Evolutionary conservation across 257 asterid genomes (phyloP).

Genomic region (Plantago elongata): DNA sequence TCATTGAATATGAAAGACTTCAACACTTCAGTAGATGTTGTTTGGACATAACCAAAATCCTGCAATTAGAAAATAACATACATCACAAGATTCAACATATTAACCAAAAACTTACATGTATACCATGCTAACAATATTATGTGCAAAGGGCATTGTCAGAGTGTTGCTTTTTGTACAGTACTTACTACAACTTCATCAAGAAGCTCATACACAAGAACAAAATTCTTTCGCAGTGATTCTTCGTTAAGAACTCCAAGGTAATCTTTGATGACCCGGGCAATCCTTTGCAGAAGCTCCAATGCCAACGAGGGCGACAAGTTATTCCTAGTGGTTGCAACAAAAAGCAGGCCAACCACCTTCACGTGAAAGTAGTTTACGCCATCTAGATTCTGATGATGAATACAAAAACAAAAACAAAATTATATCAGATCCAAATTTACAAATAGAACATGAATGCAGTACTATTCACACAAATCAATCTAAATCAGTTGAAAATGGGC

Average conservation of each 20-base stretch:
- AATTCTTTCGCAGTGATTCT: conserved; percentile 87
- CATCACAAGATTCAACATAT: background rate
- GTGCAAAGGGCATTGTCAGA: conserved; percentile 12
- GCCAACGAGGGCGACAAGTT: conserved; percentile 90
- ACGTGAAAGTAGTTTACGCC: conserved; percentile 98
- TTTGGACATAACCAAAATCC: conserved; percentile 98
- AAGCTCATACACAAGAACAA: conserved; percentile 96
- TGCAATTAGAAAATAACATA: conserved; percentile 28
- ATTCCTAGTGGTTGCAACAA: conserved; percentile 88
- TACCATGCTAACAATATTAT: background rate
- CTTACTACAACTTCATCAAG: conserved; percentile 98
- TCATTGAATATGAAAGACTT: conserved; percentile 92
- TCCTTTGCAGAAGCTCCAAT: conserved; percentile 94
- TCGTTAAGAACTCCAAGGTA: conserved; percentile 94
- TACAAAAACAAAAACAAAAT: conserved; percentile 15
- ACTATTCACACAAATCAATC: no score
- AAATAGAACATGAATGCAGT: background rate
- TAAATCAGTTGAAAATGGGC: no score
- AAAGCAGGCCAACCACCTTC: conserved; percentile 90
- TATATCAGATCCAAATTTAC: background rate
- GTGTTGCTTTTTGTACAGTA: conserved; percentile 11
- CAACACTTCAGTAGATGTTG: conserved; percentile 95
- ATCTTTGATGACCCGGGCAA: conserved; percentile 96
- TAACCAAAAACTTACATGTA: no score
- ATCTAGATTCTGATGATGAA: conserved; percentile 68